Evolutionary conservation across 495 filamentous ascomycete genomes (phyloP), one percentile per base, ranked within the genome.

Genomic region (Aspergillus hancockii): DNA sequence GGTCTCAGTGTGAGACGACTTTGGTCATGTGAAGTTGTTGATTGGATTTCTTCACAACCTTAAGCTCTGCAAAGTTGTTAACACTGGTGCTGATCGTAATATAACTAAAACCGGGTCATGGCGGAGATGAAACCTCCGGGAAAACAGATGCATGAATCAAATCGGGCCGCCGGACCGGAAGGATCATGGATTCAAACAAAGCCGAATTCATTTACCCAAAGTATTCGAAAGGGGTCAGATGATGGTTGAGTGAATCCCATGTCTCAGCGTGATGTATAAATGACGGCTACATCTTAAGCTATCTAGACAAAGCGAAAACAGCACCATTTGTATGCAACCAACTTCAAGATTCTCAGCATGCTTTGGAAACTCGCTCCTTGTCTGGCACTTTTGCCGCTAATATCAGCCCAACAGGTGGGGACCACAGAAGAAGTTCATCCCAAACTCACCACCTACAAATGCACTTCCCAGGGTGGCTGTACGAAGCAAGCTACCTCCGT

Each of bases 371-470:
- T 61, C 19, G 16, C 49, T 21, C 22, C 46, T 23, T 36, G 58
- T 34, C 28, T 58, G 38, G 52, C 53, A 22, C 36, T 65, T 9
- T n/a, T 67, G 18, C 66, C 60, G 3, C 51, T 72, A 10, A 62
- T 59, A 14, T 21, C 59, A 12, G 62, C 64, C 0, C 70, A 72
- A 36, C 62, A 67, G 36, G 64, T 67, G 28, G 70, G 67, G 19
- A 54, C 41, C 21, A 66, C 64, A 30, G 68, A 68, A 1, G 75
- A 77, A 50, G 49, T 67, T 16, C 66, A 73, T 49, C 74, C 74
- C 19, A 55, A 64, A 9, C 66, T 79, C 1, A 58, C 63, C 25
- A 78, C 77, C 22, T 75, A 66, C 64, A 74, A 74, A 66, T 79
- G 77, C 58, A 77, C 69, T 3, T 65, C 62, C 6, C 49, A 56